Base-by-base conservation (phyloP, 768 basidiomycete species). In the Cyathus striatus region DNA sequence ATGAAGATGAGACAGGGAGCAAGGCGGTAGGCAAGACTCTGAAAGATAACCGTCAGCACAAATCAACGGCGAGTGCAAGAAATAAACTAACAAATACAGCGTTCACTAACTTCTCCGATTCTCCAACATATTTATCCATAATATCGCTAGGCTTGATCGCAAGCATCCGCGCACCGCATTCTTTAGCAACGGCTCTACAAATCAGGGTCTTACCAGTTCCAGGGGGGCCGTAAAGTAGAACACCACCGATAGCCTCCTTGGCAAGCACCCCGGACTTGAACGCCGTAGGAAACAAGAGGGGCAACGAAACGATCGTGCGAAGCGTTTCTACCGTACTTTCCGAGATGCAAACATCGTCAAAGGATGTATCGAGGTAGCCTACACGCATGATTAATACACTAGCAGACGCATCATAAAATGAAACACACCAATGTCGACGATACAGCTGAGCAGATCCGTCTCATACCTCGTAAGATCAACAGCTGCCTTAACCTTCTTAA, bases 1-100 rank as follows among this genome's bases (percentile, higher is more conserved):
- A 89, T 83, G 62, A 89, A 88, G 44, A 89, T 81, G 56, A 89
- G 85, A 39, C 76, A 70, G 1, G 86, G 86, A 48, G 86, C 81
- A 16, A 83, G 72, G 58, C 86, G 86, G 37, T 72, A 64, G 13
- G 87, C 87, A n/a, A 89, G 72, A n/a, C 78, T 78, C 63, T 88
- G 26, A 32, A 4, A 85, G 9, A 32, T 42, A 18, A 36, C 13
- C 10, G 26, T 30, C 39, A 40, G 23, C 5, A 34, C 18, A 35
- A 16, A n/a, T 23, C 25, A 14, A 20, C 16, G 18, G 17, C 23
- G 3, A 32, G 26, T 10, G 20, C n/a, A 13, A 25, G 21, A 41
- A 5, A 6, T 41, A 10, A 3, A 49, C 52, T 41, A 24, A 56
- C 54, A 32, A 54, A 54, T 17, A 54, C 40, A 16, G 32, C 43